These are phyloP conservation scores for Metschnikowia chrysomelidarum DNA, from an alignment of 805 yeast species.

Conservation along the genomic window DNA sequence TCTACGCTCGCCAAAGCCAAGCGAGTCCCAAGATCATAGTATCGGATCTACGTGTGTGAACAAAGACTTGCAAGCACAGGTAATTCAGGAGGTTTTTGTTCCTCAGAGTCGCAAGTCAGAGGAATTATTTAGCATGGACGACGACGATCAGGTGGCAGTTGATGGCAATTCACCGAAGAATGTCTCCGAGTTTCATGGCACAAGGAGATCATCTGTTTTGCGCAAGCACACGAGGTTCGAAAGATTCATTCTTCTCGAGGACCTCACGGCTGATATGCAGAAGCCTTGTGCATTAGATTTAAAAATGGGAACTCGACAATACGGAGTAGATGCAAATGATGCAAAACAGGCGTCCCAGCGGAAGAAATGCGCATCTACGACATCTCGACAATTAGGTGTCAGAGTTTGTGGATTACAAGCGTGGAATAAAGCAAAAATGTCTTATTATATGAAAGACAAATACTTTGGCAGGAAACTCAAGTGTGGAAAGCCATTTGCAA, in stretches of 20 bases:
- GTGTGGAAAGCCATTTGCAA: slow-evolving; percentile 74
- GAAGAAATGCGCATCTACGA: slow-evolving; percentile 75
- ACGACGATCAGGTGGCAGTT: slow-evolving; percentile 28
- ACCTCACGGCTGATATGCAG: slow-evolving; percentile 76
- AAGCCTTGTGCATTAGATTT: slow-evolving; percentile 91
- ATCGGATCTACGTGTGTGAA: slow-evolving; percentile 37
- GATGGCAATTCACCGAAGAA: slow-evolving; percentile 11
- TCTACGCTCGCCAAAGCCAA: slow-evolving; percentile 5
- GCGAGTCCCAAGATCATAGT: slow-evolving; percentile 18
- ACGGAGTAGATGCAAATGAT: slow-evolving; percentile 85
- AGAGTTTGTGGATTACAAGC: slow-evolving; percentile 90
- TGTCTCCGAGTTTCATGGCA: background rate
- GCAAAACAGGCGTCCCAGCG: slow-evolving; percentile 77
- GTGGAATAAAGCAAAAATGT: slow-evolving; percentile 15
- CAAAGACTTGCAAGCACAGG: slow-evolving; percentile 38
- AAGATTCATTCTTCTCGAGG: slow-evolving; percentile 85
- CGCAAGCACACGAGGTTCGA: slow-evolving; percentile 59
- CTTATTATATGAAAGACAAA: slow-evolving; percentile 75
- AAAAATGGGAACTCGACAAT: slow-evolving; percentile 98
- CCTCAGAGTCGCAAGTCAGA: slow-evolving; percentile 40
- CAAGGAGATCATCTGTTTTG: slow-evolving; percentile 13
- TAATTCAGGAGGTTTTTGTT: slow-evolving; percentile 38
- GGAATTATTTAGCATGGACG: slow-evolving; percentile 47
- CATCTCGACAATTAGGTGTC: slow-evolving; percentile 80
- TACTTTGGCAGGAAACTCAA: slow-evolving; percentile 82